Evolutionary conservation across 1,284 basidiomycete species (phyloP).

Genomic region (Apiotrichum veenhuisii): DNA sequence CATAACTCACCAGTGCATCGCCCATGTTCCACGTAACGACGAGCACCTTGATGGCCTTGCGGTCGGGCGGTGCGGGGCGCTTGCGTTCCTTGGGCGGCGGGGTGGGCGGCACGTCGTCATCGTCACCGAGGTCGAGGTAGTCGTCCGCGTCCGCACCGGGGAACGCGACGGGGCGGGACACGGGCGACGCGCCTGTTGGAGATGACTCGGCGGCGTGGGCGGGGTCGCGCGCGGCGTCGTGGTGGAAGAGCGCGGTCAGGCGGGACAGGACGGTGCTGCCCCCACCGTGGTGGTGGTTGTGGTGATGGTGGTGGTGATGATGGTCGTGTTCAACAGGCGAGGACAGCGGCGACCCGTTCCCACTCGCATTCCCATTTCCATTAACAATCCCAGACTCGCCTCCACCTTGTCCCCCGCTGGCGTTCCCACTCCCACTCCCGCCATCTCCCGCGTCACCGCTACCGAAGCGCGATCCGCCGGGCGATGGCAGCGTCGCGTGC

Average conservation of each 20-base stretch:
- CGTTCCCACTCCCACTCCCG: too few species aligned
- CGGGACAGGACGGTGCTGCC: conserved; percentile 4
- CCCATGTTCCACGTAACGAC: conserved; percentile 56
- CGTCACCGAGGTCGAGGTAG: not conserved
- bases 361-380: too few species aligned
- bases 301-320: not conserved
- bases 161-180: not conserved
- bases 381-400: too few species aligned
- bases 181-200: not conserved
- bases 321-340: too few species aligned
- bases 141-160: not conserved
- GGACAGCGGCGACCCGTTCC: too few species aligned
- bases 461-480: not conserved
- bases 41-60: conserved; percentile 52
- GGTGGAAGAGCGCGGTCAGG: conserved; percentile 22
- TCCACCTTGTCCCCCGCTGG: too few species aligned
- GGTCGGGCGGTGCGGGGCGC: conserved; percentile 12
- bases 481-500: not conserved
- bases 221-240: not conserved
- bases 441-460: not conserved
- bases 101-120: not conserved
- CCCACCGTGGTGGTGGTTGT: not conserved
- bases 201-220: too few species aligned
- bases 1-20: conserved; percentile 46
- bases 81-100: not conserved